These are phyloP conservation scores for Termitomyces sp. DNA, from an alignment of 768 basidiomycete species.

Conservation along the genomic window DNA sequence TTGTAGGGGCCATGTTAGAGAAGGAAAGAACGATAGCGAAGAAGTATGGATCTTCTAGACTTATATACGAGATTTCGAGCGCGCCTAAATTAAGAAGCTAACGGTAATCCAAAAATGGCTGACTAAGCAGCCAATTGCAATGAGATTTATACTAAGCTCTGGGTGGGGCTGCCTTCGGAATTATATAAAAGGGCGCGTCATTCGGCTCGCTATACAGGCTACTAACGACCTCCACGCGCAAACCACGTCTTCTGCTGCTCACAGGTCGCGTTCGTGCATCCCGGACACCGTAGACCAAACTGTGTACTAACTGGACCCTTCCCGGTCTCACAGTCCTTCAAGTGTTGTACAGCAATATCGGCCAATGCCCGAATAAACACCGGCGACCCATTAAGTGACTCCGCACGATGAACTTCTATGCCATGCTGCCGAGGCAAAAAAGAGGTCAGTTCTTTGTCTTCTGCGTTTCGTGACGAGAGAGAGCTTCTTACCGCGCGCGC, in stretches of 20 bases:
- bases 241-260: constrained; percentile 88
- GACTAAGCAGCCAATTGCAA: constrained; percentile 7
- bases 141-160: not conserved
- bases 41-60: not conserved
- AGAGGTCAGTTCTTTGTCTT: constrained; percentile 4
- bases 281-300: constrained; percentile 85
- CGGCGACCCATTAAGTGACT: constrained; percentile 91
- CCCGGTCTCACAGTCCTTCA: constrained; percentile 56
- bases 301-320: constrained; percentile 71
- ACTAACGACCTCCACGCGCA: constrained; percentile 60
- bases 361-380: constrained; percentile 94
- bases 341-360: constrained; percentile 80
- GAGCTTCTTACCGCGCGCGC: constrained; percentile 68
- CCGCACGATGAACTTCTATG: constrained; percentile 83
- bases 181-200: not conserved
- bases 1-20: constrained; percentile 40
- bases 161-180: constrained; percentile 1
- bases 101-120: not conserved
- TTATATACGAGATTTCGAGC: constrained; percentile 7
- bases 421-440: constrained; percentile 56
- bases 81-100: constrained; percentile 4
- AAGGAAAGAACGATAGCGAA: constrained; percentile 2
- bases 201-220: constrained; percentile 4
- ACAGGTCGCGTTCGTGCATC: constrained; percentile 88
- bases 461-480: constrained; percentile 8